phyloP scores from a whole-genome alignment of 2,329 filamentous ascomycete species.

The Coccinonectria pachysandricola region DNA sequence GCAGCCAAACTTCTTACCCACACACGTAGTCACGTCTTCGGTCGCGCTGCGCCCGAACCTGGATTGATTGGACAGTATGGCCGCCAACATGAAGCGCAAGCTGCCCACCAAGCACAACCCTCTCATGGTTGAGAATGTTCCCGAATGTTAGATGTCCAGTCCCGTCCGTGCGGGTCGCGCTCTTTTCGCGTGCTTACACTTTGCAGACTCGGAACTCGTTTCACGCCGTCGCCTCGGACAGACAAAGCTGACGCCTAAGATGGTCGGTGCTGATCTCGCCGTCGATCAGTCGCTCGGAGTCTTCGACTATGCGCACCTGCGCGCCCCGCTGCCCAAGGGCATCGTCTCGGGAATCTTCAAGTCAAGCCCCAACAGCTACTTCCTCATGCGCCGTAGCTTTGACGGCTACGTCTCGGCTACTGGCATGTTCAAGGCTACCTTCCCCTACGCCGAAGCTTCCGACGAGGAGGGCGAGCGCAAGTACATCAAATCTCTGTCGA shows the following conservation, averaged over 20 bases:
- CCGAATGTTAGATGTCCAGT: conserved; percentile 32
- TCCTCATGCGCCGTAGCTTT: conserved; percentile 83
- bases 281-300: conserved; percentile 66
- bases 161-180: conserved; percentile 3
- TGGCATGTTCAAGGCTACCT: conserved; percentile 87
- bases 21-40: conserved; percentile 6
- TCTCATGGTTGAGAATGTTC: conserved; percentile 53
- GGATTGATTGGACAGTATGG: conserved; percentile 25
- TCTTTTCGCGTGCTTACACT: conserved; percentile 15
- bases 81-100: conserved; percentile 26
- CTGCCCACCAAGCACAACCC: conserved; percentile 56
- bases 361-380: conserved; percentile 83
- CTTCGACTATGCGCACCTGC: conserved; percentile 93
- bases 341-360: conserved; percentile 90
- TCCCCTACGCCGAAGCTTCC: conserved; percentile 61
- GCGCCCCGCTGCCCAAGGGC: conserved; percentile 84
- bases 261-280: conserved; percentile 62
- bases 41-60: conserved; percentile 15
- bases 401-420: conserved; percentile 80
- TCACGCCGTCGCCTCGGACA: conserved; percentile 81
- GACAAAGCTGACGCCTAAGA: conserved; percentile 79
- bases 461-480: conserved; percentile 70
- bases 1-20: no score
- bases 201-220: conserved; percentile 61
- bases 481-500: conserved; percentile 73